Evolutionary conservation across 192 early-diverging fungal species (phyloP), one percentile per base, ranked within the genome.

Genomic region (Backusella westeae): DNA sequence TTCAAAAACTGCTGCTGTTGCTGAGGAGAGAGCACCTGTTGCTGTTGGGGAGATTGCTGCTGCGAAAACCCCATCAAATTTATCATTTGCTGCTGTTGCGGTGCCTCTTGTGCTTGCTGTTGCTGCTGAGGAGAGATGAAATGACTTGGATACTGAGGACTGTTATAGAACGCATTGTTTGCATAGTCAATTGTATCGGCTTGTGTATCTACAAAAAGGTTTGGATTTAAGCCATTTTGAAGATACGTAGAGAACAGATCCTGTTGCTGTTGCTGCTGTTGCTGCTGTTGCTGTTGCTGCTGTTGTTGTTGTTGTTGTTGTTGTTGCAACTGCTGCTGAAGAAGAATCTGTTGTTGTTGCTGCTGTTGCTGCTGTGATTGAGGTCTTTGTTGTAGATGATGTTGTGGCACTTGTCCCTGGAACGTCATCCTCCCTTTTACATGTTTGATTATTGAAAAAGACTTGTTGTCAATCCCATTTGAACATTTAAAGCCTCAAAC

Each of bases 141-240:
- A 7, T 75, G 38, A 44, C 26, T 46, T n/a, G 59, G 74, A n/a
- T 44, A 46, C 21, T 75, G 74, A 5, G 56, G 74, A 46, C 52
- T 44, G 26, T 71, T 71, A 34, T 49, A 71, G 41, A 71, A 71
- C 6, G 21, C 23, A 32, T 44, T 71, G 39, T 2, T 63, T 63
- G 70, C 44, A 72, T 32, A 46, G 70, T 39, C 41, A 34, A 26
- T 72, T 72, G 70, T 19, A 52, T 72, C 39, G 52, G 39, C 15
- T 52, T 44, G n/a, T 39, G 70, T 34, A 46, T 39, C 39, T 29
- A 63, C 56, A 63, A 63, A 63, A 26, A 63, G 21, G 56, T 29
- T 63, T 63, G 56, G 56, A 5, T 63, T 63, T 26, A 63, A 26
- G 1, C 56, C 56, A 63, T 6, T 63, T 29, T 63, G 56, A 63